Percentiles rank a stretch among this genome's conserved stretches.
phyloP scores from a whole-genome alignment of 106 monocot genomes.

The Dioscorea zingiberensis region DNA sequence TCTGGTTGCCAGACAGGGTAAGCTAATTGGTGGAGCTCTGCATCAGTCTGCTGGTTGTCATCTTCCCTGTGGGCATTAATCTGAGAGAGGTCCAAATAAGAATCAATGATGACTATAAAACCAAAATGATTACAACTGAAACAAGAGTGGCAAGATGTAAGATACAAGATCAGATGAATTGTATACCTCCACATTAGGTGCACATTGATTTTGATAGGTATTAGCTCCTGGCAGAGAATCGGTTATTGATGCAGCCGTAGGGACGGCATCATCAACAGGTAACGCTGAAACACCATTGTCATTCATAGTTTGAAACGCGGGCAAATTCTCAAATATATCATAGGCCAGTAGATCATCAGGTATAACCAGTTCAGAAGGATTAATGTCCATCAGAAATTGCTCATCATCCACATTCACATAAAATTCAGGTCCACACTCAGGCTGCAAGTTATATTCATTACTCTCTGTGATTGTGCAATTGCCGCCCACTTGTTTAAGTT shows the following conservation, averaged over 20 bases:
- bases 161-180: background rate
- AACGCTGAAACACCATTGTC: background rate
- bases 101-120: background rate
- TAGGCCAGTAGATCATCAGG: background rate
- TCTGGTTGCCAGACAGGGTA: background rate
- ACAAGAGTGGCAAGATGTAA: background rate
- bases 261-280: background rate
- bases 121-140: background rate
- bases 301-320: background rate
- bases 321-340: background rate
- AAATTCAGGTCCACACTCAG: conserved; percentile 11
- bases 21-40: background rate
- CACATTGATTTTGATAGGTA: background rate
- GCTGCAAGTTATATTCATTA: conserved; percentile 3
- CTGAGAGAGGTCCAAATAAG: background rate
- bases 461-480: background rate
- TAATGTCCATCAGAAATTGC: conserved; percentile 1
- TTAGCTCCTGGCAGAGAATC: background rate
- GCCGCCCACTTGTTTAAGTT: background rate
- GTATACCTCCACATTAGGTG: conserved; percentile 1
- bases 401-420: conserved; percentile 40
- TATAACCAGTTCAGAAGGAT: conserved; percentile 4
- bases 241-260: background rate
- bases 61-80: background rate
- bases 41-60: background rate